Evolutionary conservation across 306 rosid genomes (phyloP), one percentile per base, ranked within the genome.

Genomic region (Prunus armeniaca): DNA sequence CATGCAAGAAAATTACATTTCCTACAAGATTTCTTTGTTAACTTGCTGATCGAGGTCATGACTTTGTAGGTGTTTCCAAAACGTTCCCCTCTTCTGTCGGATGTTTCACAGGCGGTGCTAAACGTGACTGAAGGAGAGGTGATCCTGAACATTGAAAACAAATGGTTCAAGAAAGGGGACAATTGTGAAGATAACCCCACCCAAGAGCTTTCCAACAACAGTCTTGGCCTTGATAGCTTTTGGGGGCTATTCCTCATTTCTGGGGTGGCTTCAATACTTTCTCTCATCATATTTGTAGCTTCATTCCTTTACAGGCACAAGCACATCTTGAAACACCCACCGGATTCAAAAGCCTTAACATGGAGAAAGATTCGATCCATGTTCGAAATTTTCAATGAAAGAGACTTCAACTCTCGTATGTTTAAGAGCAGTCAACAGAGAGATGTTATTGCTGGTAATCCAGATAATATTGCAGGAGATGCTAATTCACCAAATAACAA

Each of bases 241-340:
- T 88, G 93, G 93, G 93, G 93, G 5, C 77, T 90, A 9, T 90
- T 88, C 73, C 82, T 92, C 41, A 43, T 89, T 11, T 85, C 81
- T 14, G 86, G 88, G 9, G 54, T 52, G 67, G 78, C 86, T 38
- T 6, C 43, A 38, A 1, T 38, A 38, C 43, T 38, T 38, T 6
- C 43, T 38, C 9, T 38, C 9, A 38, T 38, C 43, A 38, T 38
- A 6, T 38, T 38, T 38, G 43, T 38, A 25, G 27, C 51, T 10
- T 76, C 58, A 47, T 88, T 91, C 64, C 52, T 84, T 18, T 15
- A 80, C 52, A 38, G 82, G 74, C 81, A 85, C 9, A 38, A 38
- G 43, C 43, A 38, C 43, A 38, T 38, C 43, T 38, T 38, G 43
- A 38, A 6, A 6, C 43, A 38, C 43, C 43, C 43, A 38, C 43